These are phyloP conservation scores for Odontarrhena argentea DNA, from an alignment of 345 rosid genomes.

Conservation along the genomic window DNA sequence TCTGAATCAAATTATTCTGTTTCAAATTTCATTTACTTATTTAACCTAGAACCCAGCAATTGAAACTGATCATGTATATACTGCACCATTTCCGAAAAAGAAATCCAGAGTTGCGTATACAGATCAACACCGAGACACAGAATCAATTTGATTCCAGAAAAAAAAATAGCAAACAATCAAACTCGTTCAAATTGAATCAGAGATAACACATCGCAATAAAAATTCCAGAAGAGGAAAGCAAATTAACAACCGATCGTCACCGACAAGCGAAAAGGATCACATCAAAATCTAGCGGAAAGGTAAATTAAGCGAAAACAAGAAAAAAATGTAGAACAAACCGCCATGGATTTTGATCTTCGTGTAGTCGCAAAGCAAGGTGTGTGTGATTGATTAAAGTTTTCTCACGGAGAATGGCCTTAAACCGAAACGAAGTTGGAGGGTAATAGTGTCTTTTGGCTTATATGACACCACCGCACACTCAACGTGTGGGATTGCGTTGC, in stretches of 20 bases:
- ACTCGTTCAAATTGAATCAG: neutral
- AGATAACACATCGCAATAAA: neutral
- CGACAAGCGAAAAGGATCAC: slow-evolving; percentile 18
- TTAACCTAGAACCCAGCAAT: neutral
- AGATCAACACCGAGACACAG: slow-evolving; percentile 13
- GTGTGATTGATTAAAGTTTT: neutral
- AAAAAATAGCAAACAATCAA: neutral
- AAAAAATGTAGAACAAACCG: slow-evolving; percentile 28
- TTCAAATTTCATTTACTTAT: too few species aligned
- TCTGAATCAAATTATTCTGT: neutral
- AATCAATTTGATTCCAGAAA: slow-evolving; percentile 22
- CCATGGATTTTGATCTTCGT: slow-evolving; percentile 39
- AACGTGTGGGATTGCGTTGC: slow-evolving; percentile 39
- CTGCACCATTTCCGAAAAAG: neutral
- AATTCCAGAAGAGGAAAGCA: slow-evolving; percentile 15
- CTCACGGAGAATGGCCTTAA: slow-evolving; percentile 20
- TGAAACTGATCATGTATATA: slow-evolving; percentile 2
- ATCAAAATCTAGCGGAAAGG: neutral
- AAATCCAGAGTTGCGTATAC: slow-evolving; percentile 8
- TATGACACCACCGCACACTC: slow-evolving; percentile 35
- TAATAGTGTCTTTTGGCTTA: slow-evolving; percentile 18
- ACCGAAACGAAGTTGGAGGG: slow-evolving; percentile 26
- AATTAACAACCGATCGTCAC: slow-evolving; percentile 8
- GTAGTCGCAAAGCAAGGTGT: slow-evolving; percentile 3
- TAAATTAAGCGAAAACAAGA: neutral